phyloP scores from a whole-genome alignment of 2,329 filamentous ascomycete genomes.

The Parascedosporium putredinis region DNA sequence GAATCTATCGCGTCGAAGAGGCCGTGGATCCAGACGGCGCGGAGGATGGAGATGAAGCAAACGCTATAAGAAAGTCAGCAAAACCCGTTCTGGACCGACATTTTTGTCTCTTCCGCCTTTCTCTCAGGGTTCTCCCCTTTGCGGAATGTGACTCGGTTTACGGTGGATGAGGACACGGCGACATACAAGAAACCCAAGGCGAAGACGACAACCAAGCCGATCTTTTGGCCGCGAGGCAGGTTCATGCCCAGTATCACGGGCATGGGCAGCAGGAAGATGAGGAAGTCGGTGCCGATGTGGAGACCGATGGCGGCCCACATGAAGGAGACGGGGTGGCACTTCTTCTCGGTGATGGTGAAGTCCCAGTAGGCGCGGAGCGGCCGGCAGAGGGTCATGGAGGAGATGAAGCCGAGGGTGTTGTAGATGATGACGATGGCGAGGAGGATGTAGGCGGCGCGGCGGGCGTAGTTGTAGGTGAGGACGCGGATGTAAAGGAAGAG shows the following conservation, averaged over 20 bases:
- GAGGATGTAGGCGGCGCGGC: slow-evolving; percentile 13
- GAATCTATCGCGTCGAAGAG: slow-evolving; percentile 11
- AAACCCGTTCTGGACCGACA: too few species aligned
- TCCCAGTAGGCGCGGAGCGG: slow-evolving; percentile 13
- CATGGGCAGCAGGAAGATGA: slow-evolving; percentile 19
- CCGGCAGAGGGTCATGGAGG: slow-evolving; percentile 14
- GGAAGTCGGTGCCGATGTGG: slow-evolving; percentile 18
- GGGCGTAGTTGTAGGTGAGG: slow-evolving; percentile 15
- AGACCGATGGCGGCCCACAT: slow-evolving; percentile 19
- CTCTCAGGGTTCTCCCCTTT: background rate
- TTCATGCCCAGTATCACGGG: slow-evolving; percentile 18
- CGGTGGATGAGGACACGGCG: background rate
- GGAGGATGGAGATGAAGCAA: slow-evolving; percentile 23
- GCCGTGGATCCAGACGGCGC: slow-evolving; percentile 15
- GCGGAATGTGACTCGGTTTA: background rate
- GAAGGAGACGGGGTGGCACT: slow-evolving; percentile 13
- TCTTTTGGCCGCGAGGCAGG: slow-evolving; percentile 15
- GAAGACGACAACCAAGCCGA: slow-evolving; percentile 16
- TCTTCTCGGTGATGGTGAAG: background rate
- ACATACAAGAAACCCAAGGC: slow-evolving; percentile 17
- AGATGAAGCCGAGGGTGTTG: slow-evolving; percentile 13
- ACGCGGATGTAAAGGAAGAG: slow-evolving; percentile 17
- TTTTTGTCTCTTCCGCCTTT: too few species aligned
- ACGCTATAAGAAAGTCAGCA: slow-evolving; percentile 16
- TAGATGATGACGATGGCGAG: slow-evolving; percentile 13